Evolutionary conservation across 768 basidiomycete species (phyloP), one percentile per base, ranked within the genome.

Genomic region (Amanita inopinata): DNA sequence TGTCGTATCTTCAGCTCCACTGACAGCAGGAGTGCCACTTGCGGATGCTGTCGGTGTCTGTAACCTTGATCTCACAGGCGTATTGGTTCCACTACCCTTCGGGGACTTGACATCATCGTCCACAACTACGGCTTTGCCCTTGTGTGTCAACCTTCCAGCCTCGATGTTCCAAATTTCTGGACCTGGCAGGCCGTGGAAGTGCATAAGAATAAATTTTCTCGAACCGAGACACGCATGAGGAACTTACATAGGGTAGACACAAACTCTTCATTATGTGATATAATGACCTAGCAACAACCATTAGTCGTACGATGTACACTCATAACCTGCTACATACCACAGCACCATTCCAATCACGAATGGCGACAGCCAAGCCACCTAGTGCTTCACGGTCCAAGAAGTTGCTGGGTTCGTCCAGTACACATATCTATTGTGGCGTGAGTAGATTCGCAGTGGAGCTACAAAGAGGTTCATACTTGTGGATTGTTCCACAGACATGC

Each of bases 401-500:
- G 66, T 98, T 97, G 58, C 88, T 94, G 25, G 90, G 90, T 61
- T 91, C 88, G 58, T 92, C 89, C 24, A 90, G 73, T 10, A 86
- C 66, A 56, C 83, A 84, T 51, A 83, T 80, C 74, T 76, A 33
- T 18, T 15, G 20, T 14, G 6, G 9, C n/a, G 20, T 1, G 15
- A 33, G 37, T 17, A 38, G 36, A n/a, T 19, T n/a, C 19, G 3
- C 22, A 20, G 46, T 17, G 34, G 24, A 46, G 11, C 33, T 35
- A 33, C 12, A 12, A 4, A 24, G 24, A 46, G 31, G 20, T 36
- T 57, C 64, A 46, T 55, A 87, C 80, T 70, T 94, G 89, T 11
- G 90, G 89, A 57, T 91, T 92, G 62, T 90, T 91, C 90, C 93
- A 97, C 43, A 96, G 71, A 58, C 93, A 91, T 19, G 93, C 93